Evolutionary conservation across 139 green algal genomes (phyloP).

Genomic region (Desmodesmus armatus): DNA sequence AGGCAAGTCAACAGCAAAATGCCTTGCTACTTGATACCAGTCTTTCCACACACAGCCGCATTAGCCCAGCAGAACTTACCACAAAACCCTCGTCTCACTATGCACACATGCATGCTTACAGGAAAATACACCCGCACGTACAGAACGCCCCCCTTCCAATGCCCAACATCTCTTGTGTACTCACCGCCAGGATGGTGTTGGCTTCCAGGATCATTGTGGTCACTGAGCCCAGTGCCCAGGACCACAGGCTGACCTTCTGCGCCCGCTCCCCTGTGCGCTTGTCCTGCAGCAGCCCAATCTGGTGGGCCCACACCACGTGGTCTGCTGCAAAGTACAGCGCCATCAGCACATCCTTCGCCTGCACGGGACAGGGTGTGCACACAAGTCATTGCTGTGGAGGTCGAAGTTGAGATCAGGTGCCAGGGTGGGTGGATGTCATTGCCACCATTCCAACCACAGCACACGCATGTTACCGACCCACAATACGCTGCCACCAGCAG

Average conservation of each 20-base stretch:
- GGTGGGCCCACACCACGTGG: conserved; percentile 92
- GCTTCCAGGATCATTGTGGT: conserved; percentile 61
- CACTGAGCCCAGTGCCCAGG: conserved; percentile 71
- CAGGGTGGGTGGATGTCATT: background rate
- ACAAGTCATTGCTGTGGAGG: background rate
- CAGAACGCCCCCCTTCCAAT: too few species aligned
- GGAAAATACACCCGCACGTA: too few species aligned
- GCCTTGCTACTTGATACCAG: too few species aligned
- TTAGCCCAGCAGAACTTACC: too few species aligned
- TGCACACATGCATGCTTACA: too few species aligned
- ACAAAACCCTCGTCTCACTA: too few species aligned
- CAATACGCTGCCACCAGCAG: too few species aligned
- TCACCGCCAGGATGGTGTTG: conserved; percentile 43
- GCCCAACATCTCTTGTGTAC: too few species aligned
- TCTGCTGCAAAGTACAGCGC: conserved; percentile 94
- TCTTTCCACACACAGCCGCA: too few species aligned
- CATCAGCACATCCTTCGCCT: conserved; percentile 91
- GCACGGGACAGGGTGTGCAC: conserved; percentile 20
- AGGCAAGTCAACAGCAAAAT: too few species aligned
- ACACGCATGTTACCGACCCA: too few species aligned
- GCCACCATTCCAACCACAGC: background rate
- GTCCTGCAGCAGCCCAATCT: conserved; percentile 85
- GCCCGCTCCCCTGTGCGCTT: conserved; percentile 71
- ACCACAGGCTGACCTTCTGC: conserved; percentile 80
- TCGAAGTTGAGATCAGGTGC: too few species aligned